Conservation (phyloP, 75 land plant genomes). For the Pinus taeda region DNA sequence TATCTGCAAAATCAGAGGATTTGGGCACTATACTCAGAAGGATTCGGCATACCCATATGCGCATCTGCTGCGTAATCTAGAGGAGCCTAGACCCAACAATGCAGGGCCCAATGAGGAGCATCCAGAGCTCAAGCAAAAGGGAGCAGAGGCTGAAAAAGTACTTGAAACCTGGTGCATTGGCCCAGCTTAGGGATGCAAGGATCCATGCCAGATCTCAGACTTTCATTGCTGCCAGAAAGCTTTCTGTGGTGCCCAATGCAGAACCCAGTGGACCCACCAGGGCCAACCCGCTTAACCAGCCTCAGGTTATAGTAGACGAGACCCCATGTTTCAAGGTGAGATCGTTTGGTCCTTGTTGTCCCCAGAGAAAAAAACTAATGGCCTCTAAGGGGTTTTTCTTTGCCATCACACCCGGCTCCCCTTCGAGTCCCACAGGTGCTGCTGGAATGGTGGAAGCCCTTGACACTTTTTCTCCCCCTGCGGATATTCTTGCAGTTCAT, state of each 20-base stretch:
- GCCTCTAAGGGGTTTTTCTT: conserved; percentile 46
- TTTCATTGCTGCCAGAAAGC: not conserved
- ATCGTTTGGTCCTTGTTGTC: conserved; percentile 27
- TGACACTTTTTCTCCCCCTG: not conserved
- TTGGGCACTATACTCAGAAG: too few relatives aligned
- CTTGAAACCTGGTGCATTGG: conserved; percentile 61
- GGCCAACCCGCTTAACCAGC: not conserved
- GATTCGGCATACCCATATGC: too few relatives aligned
- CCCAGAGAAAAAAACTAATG: conserved; percentile 69
- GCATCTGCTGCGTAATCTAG: too few relatives aligned
- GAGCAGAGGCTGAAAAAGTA: conserved; percentile 28
- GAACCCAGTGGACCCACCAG: not conserved
- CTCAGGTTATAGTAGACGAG: not conserved
- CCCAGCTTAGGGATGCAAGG: conserved; percentile 48
- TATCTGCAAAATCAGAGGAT: too few relatives aligned
- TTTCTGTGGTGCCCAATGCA: not conserved
- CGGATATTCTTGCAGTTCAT: too few relatives aligned
- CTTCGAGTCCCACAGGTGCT: not conserved
- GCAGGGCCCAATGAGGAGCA: conserved; percentile 2
- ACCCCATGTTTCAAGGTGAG: conserved; percentile 27
- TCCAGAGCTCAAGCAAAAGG: conserved; percentile 4
- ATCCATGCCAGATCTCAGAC: conserved; percentile 25
- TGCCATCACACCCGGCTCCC: not conserved
- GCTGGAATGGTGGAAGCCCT: conserved; percentile 1
- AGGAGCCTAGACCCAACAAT: not conserved